Conservation (phyloP, 768 basidiomycete genomes). For the Hebeloma cylindrosporum region DNA sequence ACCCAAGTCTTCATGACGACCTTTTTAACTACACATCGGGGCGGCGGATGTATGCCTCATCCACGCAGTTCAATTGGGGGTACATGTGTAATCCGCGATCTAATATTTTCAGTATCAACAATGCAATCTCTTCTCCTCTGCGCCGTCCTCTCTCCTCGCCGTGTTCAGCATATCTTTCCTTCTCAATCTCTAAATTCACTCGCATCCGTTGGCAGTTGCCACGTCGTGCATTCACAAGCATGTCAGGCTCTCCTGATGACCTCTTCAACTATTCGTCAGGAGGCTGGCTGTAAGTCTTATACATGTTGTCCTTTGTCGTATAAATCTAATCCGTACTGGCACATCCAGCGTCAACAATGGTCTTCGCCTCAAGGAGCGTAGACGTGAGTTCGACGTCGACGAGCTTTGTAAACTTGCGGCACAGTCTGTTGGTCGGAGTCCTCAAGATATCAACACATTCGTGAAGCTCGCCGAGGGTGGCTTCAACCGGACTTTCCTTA, state of each 20-base stretch:
- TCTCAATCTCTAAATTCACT: constrained; percentile 24
- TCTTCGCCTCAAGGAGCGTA: constrained; percentile 49
- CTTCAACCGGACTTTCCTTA: constrained; percentile 36
- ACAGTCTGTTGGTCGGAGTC: constrained; percentile 36
- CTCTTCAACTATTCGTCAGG: constrained; percentile 45
- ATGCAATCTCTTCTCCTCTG: too few species aligned
- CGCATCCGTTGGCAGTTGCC: constrained; percentile 24
- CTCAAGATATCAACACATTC: constrained; percentile 35
- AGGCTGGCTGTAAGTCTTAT: constrained; percentile 42
- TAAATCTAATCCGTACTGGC: constrained; percentile 27
- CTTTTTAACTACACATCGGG: too few species aligned
- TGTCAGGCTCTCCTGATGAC: constrained; percentile 28
- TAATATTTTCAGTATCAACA: too few species aligned
- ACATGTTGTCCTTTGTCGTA: constrained; percentile 21
- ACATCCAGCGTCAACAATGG: constrained; percentile 39
- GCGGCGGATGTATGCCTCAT: too few species aligned
- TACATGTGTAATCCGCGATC: too few species aligned
- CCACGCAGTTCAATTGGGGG: too few species aligned
- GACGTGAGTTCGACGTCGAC: constrained; percentile 39
- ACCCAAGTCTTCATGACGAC: too few species aligned
- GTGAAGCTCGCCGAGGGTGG: constrained; percentile 45
- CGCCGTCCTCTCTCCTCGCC: constrained; percentile 20
- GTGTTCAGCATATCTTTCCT: constrained; percentile 22
- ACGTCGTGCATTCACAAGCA: constrained; percentile 33
- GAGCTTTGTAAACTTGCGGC: constrained; percentile 45